A percentile compares a stretch with the other conserved stretches of the same genome.
Conservation (phyloP, 805 yeast species). For the Saturnispora dispora region DNA sequence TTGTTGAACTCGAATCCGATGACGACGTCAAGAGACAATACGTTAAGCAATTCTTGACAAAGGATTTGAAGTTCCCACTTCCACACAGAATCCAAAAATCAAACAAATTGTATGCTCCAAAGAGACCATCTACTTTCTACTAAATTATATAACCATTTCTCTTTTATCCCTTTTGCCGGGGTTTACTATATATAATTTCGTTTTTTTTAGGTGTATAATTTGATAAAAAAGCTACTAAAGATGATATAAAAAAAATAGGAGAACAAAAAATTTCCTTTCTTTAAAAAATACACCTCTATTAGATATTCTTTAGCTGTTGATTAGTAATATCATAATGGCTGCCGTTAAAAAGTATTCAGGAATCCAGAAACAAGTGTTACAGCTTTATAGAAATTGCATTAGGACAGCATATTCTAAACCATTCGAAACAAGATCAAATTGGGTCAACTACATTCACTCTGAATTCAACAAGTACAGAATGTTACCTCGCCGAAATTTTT, state of each 20-base stretch:
- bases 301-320: too few species aligned
- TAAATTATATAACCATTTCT: constrained; percentile 30
- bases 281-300: too few species aligned
- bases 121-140: constrained; percentile 97
- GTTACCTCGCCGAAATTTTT: constrained; percentile 69
- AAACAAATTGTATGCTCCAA: constrained; percentile 77
- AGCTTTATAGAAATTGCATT: constrained; percentile 39
- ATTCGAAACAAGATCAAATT: constrained; percentile 24
- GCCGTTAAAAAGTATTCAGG: constrained; percentile 29
- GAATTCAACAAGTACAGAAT: constrained; percentile 54
- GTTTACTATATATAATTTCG: background rate
- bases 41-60: constrained; percentile 92
- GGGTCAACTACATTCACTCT: constrained; percentile 27
- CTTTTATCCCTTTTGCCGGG: background rate
- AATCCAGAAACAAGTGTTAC: constrained; percentile 43
- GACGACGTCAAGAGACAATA: constrained; percentile 99
- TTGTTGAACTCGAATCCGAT: constrained; percentile 95
- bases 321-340: constrained; percentile 5
- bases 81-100: constrained; percentile 98
- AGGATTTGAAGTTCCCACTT: constrained; percentile 98
- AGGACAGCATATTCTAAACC: constrained; percentile 41
- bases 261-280: too few species aligned
- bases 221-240: background rate
- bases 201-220: background rate
- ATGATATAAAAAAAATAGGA: background rate